Conservation (phyloP, 805 yeast species). For the Yamadazyma takamatsuzukensis region DNA sequence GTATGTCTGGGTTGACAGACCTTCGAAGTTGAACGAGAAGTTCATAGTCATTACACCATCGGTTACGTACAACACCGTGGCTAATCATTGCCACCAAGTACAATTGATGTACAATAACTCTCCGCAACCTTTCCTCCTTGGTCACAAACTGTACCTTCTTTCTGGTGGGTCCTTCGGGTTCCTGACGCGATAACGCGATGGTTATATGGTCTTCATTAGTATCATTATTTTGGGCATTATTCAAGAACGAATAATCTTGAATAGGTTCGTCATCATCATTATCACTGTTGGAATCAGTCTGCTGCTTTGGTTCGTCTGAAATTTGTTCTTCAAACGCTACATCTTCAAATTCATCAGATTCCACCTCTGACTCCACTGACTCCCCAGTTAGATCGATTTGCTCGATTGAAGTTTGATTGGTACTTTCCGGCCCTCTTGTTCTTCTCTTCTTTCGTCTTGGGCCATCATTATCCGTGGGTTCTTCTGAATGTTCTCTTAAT, state of each 20-base stretch:
- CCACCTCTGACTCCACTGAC: constrained; percentile 8
- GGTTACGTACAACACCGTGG: constrained; percentile 67
- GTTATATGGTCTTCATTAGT: constrained; percentile 8
- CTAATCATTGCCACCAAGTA: constrained; percentile 55
- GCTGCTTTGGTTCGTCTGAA: background rate
- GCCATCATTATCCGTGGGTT: background rate
- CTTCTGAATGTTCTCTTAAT: constrained; percentile 8
- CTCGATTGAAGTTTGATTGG: background rate
- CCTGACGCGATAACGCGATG: constrained; percentile 14
- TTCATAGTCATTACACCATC: constrained; percentile 60
- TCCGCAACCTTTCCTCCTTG: constrained; percentile 50
- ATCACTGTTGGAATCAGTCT: background rate
- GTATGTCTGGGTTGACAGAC: constrained; percentile 39
- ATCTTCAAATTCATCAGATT: constrained; percentile 23
- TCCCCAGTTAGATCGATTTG: background rate
- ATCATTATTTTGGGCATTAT: background rate
- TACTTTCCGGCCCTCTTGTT: background rate
- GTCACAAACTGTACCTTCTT: constrained; percentile 36
- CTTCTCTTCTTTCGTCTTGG: constrained; percentile 2
- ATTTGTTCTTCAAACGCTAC: constrained; percentile 14
- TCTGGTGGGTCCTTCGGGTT: constrained; percentile 16
- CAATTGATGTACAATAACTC: constrained; percentile 57
- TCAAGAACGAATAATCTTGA: constrained; percentile 7
- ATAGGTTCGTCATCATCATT: constrained; percentile 1
- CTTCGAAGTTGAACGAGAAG: constrained; percentile 40